Conservation (phyloP, 495 filamentous ascomycete species). For the Corynascus novoguineensis region DNA sequence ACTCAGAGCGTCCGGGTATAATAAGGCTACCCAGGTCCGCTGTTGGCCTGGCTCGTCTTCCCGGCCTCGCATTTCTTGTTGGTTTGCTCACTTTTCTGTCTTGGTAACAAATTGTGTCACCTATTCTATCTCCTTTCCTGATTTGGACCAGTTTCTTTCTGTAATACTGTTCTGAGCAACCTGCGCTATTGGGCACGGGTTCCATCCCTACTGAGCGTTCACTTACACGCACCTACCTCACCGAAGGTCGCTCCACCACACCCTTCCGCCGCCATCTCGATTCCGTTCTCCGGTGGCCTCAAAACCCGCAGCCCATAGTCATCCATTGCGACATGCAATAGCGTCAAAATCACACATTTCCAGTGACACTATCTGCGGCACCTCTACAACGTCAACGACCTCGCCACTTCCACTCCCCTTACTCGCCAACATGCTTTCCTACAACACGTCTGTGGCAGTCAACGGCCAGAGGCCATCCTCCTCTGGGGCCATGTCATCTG, state of each 20-base stretch:
- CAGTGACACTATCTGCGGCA: neutral
- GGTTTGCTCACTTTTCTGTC: constrained; percentile 6
- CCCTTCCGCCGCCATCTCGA: neutral
- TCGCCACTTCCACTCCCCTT: neutral
- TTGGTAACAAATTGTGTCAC: no score
- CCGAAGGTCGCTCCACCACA: neutral
- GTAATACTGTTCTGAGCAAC: neutral
- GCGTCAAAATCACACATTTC: neutral
- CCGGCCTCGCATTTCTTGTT: neutral
- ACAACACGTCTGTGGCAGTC: constrained; percentile 36
- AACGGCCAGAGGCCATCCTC: constrained; percentile 32
- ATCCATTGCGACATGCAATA: constrained; percentile 13
- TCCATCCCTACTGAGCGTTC: neutral
- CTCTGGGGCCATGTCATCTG: constrained; percentile 28
- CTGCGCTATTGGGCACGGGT: neutral
- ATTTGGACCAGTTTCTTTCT: no score
- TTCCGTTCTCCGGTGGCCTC: neutral
- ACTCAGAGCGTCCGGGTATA: constrained; percentile 17
- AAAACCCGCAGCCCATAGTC: no score
- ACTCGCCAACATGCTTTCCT: constrained; percentile 36
- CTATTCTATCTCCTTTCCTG: no score
- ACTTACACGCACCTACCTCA: constrained; percentile 1
- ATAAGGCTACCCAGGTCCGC: constrained; percentile 23
- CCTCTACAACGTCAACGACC: neutral
- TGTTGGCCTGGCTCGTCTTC: constrained; percentile 15